These are phyloP conservation scores for Chlamydomonas schloesseri DNA, from an alignment of 139 green algal genomes.

Conservation along the genomic window DNA sequence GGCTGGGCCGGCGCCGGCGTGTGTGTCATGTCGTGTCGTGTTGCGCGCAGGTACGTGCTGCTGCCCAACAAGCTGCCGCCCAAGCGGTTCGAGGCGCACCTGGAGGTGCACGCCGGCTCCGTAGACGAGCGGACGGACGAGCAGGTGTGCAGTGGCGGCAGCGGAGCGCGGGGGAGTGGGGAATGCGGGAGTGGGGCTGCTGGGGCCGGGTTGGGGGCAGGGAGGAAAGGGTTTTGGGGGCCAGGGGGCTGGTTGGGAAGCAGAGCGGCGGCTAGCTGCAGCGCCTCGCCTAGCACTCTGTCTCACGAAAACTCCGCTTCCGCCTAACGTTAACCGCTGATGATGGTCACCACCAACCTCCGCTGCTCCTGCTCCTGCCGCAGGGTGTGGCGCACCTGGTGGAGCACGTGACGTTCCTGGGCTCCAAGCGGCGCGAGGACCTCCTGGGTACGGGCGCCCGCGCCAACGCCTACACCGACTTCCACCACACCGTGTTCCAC, in stretches of 20 bases:
- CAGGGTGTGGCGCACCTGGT: conserved; percentile 98
- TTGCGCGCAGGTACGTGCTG: conserved; percentile 90
- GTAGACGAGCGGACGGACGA: conserved; percentile 88
- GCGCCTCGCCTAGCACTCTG: too few species aligned
- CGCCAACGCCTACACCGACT: conserved; percentile 99
- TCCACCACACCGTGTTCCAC: conserved; percentile 99
- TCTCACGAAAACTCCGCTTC: too few species aligned
- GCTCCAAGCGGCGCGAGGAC: conserved; percentile 88
- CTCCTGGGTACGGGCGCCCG: conserved; percentile 91
- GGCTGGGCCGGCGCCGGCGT: too few species aligned
- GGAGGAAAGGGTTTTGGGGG: too few species aligned
- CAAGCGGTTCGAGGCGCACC: conserved; percentile 93
- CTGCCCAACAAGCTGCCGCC: conserved; percentile 94
- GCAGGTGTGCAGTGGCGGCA: conserved; percentile 59
- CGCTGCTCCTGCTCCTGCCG: too few species aligned
- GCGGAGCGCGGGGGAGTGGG: background rate
- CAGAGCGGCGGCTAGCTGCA: too few species aligned
- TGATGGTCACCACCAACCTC: too few species aligned
- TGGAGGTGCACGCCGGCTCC: conserved; percentile 90
- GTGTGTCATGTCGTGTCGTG: too few species aligned
- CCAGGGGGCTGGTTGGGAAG: too few species aligned
- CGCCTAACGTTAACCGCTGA: too few species aligned
- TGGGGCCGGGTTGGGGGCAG: background rate
- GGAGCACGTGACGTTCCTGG: conserved; percentile 99
- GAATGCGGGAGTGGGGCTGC: background rate